Conservation (phyloP, 352 stramenopile species). For the Phytophthora lateralis region DNA sequence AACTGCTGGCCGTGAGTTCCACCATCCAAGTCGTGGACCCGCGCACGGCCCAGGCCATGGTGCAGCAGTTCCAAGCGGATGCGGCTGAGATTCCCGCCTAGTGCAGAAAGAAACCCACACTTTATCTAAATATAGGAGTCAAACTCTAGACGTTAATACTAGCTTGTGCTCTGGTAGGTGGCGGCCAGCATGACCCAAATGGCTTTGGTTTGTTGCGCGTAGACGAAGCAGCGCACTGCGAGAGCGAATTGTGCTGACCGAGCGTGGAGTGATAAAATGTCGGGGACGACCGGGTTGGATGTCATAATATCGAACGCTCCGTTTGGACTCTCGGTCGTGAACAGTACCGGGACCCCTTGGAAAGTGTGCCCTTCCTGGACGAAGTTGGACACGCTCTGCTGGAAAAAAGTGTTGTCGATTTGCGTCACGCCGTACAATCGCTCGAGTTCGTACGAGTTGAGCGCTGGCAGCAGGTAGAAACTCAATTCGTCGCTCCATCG, state of each 20-base stretch:
- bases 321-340: slow-evolving; percentile 38
- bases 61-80: slow-evolving; percentile 32
- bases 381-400: slow-evolving; percentile 77
- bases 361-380: slow-evolving; percentile 86
- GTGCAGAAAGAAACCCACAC: too few relatives aligned
- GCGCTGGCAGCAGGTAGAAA: slow-evolving; percentile 83
- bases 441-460: slow-evolving; percentile 89
- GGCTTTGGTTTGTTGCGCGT: slow-evolving; percentile 69
- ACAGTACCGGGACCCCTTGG: slow-evolving; percentile 81
- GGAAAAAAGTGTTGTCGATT: slow-evolving; percentile 84
- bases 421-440: slow-evolving; percentile 65
- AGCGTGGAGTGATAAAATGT: slow-evolving; percentile 71
- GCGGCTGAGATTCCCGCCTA: too few relatives aligned
- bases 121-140: slow-evolving; percentile 16
- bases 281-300: slow-evolving; percentile 47
- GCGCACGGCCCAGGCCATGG: slow-evolving; percentile 34
- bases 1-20: slow-evolving; percentile 74
- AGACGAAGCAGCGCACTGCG: slow-evolving; percentile 77
- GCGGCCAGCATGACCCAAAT: slow-evolving; percentile 88
- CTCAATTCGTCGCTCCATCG: slow-evolving; percentile 78
- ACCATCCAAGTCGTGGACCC: slow-evolving; percentile 72
- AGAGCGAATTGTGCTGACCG: slow-evolving; percentile 71
- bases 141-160: background rate
- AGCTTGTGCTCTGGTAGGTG: slow-evolving; percentile 48
- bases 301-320: slow-evolving; percentile 54